Base-by-base conservation (phyloP, 148 eudicot genomes). In the Nyssa sinensis region DNA sequence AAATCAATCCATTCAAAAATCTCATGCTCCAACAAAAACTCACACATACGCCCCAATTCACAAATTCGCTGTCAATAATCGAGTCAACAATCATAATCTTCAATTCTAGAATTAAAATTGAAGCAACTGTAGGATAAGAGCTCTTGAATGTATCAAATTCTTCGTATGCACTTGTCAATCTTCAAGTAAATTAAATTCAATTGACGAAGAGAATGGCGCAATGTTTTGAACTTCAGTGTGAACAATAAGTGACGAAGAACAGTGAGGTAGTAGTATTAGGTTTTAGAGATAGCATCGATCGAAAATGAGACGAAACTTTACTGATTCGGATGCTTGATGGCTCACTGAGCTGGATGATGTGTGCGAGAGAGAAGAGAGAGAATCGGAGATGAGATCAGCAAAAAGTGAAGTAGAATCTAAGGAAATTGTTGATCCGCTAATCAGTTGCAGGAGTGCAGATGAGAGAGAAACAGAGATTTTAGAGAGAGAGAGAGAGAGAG, bases 391-490 rank as follows among this genome's bases (percentile, higher is more conserved):
- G 68, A 73, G 60, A 78, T 70, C 80, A 60, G 78, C 58, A 74
- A 67, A 79, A 61, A 66, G 65, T 27, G 35, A 35, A 55, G 62
- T 66, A 59, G 66, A 79, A 47, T 69, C 27, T 59, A 9, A 59
- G 67, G 70, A 24, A 74, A 71, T 13, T 37, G 72, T 47, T 70
- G 80, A 77, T 77, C 80, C 63, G 75, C 67, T 17, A 73, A 69
- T 34, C 83, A 78, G 82, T 69, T 80, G 84, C 77, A 85, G 76
- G 64, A 37, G 71, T 28, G 74, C 66, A 75, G 76, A 73, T 12
- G 64, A 62, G 70, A 81, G 78, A 78, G 80, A 83, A 64, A 66
- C 3, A 31, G 31, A 70, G 75, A 65, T 62, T 10, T 23, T n/a
- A 30, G 11, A 57, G 53, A 70, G 73, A 57, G 49, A 70, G 64